Evolutionary conservation across 345 rosid genomes (phyloP), one percentile per base, ranked within the genome.

Genomic region (Eutrema heterophyllum): DNA sequence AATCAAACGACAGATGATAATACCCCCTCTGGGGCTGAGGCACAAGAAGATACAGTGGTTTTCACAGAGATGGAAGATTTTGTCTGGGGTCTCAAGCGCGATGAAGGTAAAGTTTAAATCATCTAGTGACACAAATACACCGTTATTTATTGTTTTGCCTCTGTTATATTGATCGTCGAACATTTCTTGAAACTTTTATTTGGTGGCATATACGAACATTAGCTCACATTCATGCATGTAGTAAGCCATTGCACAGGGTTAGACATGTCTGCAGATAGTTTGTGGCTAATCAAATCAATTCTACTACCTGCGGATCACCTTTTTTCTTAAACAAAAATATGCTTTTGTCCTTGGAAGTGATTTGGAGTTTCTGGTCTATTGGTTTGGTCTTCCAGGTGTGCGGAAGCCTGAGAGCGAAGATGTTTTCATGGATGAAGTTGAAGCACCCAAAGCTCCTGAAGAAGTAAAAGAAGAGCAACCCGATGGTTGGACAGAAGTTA

Each of bases 41-140:
- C 85, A 43, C 87, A 87, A 79, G 98, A 95, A 81, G 86, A 86
- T 83, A 90, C 81, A 55, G 82, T 92, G 79, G 96, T 90, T 73
- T 85, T 95, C 70, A 90, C 98, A 12, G 97, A 95, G 85, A 86
- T 95, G 89, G 92, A 88, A 55, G 99, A 88, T 77, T 92, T 95
- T 84, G 97, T 92, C 63, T 86, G 89, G 88, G 99, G 89, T 53
- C 93, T 95, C 44, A 89, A 92, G 67, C 87, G 86, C 61, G 83
- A 80, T 71, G 90, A 87, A 85, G 99, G 98, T 92, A 81, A 62
- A 65, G 7, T 35, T 30, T 64, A 39, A 64, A 55, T 48, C 48
- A 45, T 30, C 57, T 54, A 35, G 39, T 56, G 48, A 32, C 61
- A n/a, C 51, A 9, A 35, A 13, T 68, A 35, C 26, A 49, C 18